Evolutionary conservation across 148 eudicot species (phyloP), one percentile per base, ranked within the genome.

Genomic region (Rhododendron henanense): DNA sequence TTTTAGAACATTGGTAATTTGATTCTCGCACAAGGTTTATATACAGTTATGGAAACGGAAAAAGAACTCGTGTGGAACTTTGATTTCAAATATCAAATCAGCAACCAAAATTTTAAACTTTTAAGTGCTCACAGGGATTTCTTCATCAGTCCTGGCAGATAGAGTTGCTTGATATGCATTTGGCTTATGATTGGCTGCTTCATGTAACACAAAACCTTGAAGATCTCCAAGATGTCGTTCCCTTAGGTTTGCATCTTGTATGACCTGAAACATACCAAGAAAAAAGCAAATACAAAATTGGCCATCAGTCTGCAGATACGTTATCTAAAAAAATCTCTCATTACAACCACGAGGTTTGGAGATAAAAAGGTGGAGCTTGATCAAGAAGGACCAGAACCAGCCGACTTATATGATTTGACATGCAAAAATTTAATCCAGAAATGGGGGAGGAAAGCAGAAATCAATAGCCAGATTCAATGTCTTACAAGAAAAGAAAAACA

Each of bases 221-320:
- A 93, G 94, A 85, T 90, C 94, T 35, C 95, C 95, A 47, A 93
- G 88, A 89, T 93, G 92, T 80, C 95, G 88, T 86, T 92, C 95
- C 81, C 94, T 91, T 73, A 92, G 83, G 41, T 84, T 89, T 85
- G 88, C 79, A 51, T 92, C 94, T 86, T 25, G 88, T 25, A 90
- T 87, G 75, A 92, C 95, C 95, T 92, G 87, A 47, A 82, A 83
- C 74, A 75, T 53, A 33, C 15, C 57, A 78, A 61, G 71, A 25
- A 63, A 79, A 78, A 51, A 15, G n/a, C 19, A 3, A 84, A 77
- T 28, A 53, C 33, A 16, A 85, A 25, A 47, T 41, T 21, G 25
- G 35, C 31, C 23, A 44, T 74, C 55, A 41, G 63, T 23, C 39
- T 41, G n/a, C 45, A 59, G 21, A 45, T 33, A 59, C n/a, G 21